phyloP scores from a whole-genome alignment of 768 basidiomycete genomes.

The Holtermanniella nyarrowii region DNA sequence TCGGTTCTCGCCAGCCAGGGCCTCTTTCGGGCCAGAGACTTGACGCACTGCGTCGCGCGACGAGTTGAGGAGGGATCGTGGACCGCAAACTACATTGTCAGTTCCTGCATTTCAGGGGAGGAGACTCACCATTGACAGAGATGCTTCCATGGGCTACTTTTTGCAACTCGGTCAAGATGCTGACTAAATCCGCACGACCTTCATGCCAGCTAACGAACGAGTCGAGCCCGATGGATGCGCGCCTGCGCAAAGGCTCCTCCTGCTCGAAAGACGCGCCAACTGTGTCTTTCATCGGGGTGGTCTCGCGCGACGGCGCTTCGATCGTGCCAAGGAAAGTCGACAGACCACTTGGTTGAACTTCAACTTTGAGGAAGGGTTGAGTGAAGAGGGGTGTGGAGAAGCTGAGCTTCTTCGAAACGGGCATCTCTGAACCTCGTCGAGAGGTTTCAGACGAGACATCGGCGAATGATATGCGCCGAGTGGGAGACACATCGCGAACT shows the following conservation, averaged over 20 bases:
- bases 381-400: background rate
- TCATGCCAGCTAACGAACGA: slow-evolving; percentile 17
- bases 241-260: slow-evolving; percentile 6
- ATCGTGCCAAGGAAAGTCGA: background rate
- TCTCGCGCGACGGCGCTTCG: background rate
- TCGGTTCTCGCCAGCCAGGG: background rate
- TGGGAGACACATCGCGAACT: background rate
- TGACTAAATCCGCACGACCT: slow-evolving; percentile 15
- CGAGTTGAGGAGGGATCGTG: slow-evolving; percentile 1
- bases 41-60: background rate
- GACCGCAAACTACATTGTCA: slow-evolving; percentile 3
- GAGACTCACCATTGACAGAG: slow-evolving; percentile 2
- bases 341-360: background rate
- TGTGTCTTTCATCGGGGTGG: background rate
- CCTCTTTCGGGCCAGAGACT: background rate
- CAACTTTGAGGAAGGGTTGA: background rate
- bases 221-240: slow-evolving; percentile 9
- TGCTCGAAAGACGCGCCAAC: background rate
- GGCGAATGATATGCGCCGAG: background rate
- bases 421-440: background rate
- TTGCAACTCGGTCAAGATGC: slow-evolving; percentile 7
- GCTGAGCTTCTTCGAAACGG: background rate
- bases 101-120: too few relatives aligned
- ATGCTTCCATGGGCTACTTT: background rate
- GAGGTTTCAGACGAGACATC: background rate